These are phyloP conservation scores for Penicillium bialowiezense DNA, from an alignment of 495 filamentous ascomycete species.

Conservation along the genomic window DNA sequence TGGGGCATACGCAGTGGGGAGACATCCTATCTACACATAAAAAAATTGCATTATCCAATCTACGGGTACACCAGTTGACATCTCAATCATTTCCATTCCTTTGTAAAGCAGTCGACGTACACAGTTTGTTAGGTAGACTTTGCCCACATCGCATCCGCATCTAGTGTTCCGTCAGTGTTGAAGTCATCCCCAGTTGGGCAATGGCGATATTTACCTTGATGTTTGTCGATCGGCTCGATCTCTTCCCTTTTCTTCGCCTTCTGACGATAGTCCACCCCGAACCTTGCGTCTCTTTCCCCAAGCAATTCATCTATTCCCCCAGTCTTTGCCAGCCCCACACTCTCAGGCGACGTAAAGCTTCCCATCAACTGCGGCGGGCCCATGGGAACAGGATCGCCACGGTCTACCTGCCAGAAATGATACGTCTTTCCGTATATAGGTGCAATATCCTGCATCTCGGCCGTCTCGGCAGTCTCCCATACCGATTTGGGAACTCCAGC, in stretches of 20 bases:
- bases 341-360: slow-evolving; percentile 60
- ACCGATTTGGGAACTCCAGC: slow-evolving; percentile 45
- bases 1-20: slow-evolving; percentile 42
- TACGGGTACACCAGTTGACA: too few species aligned
- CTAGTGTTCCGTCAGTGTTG: slow-evolving; percentile 21
- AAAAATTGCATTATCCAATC: too few species aligned
- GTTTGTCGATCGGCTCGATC: slow-evolving; percentile 56
- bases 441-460: slow-evolving; percentile 73
- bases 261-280: slow-evolving; percentile 55
- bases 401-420: slow-evolving; percentile 84
- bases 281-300: slow-evolving; percentile 62
- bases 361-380: slow-evolving; percentile 77
- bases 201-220: slow-evolving; percentile 46
- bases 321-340: slow-evolving; percentile 55
- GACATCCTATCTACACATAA: slow-evolving; percentile 26
- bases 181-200: too few species aligned
- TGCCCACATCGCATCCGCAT: slow-evolving; percentile 51
- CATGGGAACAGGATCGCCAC: slow-evolving; percentile 72
- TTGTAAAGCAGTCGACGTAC: too few species aligned
- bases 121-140: too few species aligned
- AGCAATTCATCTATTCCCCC: slow-evolving; percentile 57
- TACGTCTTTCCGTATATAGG: slow-evolving; percentile 85
- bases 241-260: slow-evolving; percentile 63
- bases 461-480: slow-evolving; percentile 76
- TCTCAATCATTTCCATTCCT: neutral